These are phyloP conservation scores for Plasmodium yoelii DNA, from an alignment of 169 alveolate species.

Conservation along the genomic window DNA sequence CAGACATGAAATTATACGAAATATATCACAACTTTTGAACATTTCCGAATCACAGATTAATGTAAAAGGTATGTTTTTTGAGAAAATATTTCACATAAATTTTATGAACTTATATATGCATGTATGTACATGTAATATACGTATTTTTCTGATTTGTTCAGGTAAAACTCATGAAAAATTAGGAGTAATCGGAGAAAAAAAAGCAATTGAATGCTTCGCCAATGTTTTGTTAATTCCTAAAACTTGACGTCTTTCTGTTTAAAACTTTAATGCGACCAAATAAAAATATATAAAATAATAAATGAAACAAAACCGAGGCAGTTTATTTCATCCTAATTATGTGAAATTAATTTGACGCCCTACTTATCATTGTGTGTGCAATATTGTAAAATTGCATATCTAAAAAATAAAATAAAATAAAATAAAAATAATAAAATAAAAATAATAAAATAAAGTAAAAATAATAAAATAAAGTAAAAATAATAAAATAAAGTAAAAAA, in stretches of 20 bases:
- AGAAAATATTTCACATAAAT: neutral
- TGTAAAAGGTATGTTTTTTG: conserved; percentile 68
- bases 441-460: neutral
- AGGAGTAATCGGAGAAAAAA: conserved; percentile 78
- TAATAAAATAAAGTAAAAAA: neutral
- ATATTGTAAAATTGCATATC: conserved; percentile 67
- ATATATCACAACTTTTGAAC: conserved; percentile 44
- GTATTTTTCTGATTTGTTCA: neutral
- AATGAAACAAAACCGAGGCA: too few species aligned
- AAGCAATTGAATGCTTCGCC: conserved; percentile 82
- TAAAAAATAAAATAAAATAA: neutral
- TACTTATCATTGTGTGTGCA: neutral
- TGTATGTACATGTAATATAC: neutral
- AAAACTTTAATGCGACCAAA: neutral
- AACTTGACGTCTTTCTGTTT: neutral
- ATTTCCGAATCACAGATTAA: conserved; percentile 52
- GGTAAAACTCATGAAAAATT: conserved; percentile 77
- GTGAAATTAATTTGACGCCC: neutral
- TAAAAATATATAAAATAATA: too few species aligned
- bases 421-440: neutral
- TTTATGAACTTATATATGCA: neutral
- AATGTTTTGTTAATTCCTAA: conserved; percentile 74
- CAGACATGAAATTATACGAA: conserved; percentile 34
- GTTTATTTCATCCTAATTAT: neutral
- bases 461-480: neutral